Percentiles rank a stretch among this genome's conserved stretches.
Evolutionary conservation across 257 asterid genomes (phyloP).

Genomic region (Agastache rugosa): DNA sequence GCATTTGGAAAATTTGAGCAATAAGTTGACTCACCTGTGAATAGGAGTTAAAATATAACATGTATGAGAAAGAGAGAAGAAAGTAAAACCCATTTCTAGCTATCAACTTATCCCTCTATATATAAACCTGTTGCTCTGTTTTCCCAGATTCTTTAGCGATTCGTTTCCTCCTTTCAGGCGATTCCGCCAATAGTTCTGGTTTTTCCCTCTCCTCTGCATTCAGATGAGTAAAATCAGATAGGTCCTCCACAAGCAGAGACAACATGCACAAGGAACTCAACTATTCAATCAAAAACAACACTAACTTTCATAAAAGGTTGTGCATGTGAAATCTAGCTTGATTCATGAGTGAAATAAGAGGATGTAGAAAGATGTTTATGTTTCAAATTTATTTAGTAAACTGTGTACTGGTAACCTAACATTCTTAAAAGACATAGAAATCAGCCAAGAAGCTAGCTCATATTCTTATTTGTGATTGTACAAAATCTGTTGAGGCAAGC

Average conservation of each 20-base stretch:
- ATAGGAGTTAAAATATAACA: not conserved
- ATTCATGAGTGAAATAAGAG: constrained; percentile 5
- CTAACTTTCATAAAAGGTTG: not conserved
- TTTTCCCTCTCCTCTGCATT: constrained; percentile 93
- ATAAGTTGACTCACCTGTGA: constrained; percentile 86
- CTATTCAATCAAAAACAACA: not conserved
- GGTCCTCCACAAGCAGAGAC: constrained; percentile 27
- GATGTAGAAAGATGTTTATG: not conserved
- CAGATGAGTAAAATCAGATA: constrained; percentile 35
- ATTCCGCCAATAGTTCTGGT: constrained; percentile 92
- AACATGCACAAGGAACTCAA: constrained; percentile 22
- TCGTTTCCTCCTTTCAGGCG: constrained; percentile 77
- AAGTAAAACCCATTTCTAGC: not conserved
- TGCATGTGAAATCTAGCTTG: constrained; percentile 18
- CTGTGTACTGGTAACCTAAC: constrained; percentile 1
- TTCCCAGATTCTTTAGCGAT: constrained; percentile 88
- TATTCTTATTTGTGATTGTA: not conserved
- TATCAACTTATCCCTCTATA: constrained; percentile 28
- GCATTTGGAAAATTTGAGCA: constrained; percentile 98
- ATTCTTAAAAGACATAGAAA: constrained; percentile 11
- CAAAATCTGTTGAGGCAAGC: constrained; percentile 10
- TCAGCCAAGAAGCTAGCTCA: not conserved
- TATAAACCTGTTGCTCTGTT: constrained; percentile 90
- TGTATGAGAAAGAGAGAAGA: not conserved
- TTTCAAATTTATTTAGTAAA: constrained; percentile 26